phyloP scores from a whole-genome alignment of 2,329 filamentous ascomycete genomes.

The Neurospora sp. region DNA sequence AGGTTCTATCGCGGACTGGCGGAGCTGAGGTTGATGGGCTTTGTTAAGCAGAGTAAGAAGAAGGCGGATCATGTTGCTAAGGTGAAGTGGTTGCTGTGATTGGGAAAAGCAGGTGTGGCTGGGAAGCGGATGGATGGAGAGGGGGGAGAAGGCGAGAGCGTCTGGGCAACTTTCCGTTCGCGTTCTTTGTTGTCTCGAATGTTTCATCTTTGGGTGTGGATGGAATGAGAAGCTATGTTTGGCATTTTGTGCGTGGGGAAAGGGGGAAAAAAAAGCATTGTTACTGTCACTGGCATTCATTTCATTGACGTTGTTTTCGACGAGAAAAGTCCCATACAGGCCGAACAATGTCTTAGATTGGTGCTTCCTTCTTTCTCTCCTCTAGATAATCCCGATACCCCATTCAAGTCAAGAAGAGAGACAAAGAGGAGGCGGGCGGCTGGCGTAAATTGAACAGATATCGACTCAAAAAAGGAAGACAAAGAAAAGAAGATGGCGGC shows the following conservation, averaged over 20 bases:
- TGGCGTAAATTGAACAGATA: background rate
- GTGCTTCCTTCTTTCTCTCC: background rate
- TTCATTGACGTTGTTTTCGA: background rate
- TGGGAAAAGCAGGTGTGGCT: background rate
- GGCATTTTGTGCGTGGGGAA: background rate
- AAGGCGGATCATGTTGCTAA: constrained; percentile 90
- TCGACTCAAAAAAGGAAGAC: background rate
- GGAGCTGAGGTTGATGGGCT: constrained; percentile 75
- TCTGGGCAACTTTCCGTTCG: background rate
- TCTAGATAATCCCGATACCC: background rate
- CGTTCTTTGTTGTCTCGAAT: background rate
- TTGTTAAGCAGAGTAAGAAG: constrained; percentile 82
- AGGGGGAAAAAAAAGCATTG: background rate
- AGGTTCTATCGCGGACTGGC: constrained; percentile 79
- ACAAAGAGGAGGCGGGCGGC: background rate
- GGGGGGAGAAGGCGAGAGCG: background rate
- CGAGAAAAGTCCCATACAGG: background rate
- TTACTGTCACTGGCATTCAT: background rate
- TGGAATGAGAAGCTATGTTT: background rate
- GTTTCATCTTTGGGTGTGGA: background rate
- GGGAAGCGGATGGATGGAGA: constrained; percentile 5
- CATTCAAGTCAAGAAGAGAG: background rate
- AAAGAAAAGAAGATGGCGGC: background rate
- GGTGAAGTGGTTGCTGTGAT: constrained; percentile 60
- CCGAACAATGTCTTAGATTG: background rate